These are phyloP conservation scores for Fraxinus cuspidata DNA, from an alignment of 257 asterid genomes.

Conservation along the genomic window DNA sequence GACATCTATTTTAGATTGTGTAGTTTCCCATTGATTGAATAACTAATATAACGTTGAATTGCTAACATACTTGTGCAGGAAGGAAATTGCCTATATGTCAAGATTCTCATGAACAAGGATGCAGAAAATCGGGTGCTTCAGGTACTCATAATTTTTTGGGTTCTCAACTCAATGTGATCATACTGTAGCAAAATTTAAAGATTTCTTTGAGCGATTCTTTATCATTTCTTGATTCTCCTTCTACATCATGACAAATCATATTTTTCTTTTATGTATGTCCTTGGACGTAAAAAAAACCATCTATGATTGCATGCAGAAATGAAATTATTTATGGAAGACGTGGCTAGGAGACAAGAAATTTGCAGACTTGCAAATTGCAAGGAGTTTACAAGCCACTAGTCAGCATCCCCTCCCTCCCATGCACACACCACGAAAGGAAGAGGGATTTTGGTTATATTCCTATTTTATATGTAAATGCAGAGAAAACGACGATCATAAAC, in stretches of 20 bases:
- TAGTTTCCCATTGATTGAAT: constrained; percentile 13
- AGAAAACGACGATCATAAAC: neutral
- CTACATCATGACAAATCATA: neutral
- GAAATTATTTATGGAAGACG: neutral
- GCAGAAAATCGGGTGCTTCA: constrained; percentile 65
- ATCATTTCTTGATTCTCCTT: neutral
- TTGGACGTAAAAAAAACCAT: neutral
- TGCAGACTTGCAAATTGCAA: neutral
- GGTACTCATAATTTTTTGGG: constrained; percentile 40
- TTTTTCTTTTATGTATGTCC: neutral
- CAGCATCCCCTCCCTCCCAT: neutral
- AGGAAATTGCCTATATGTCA: constrained; percentile 58
- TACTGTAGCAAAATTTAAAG: neutral
- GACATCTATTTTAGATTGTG: constrained; percentile 3
- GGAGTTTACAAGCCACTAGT: neutral
- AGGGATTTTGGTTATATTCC: neutral
- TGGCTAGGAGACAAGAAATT: neutral
- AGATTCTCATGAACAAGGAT: constrained; percentile 71
- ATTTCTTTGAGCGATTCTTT: neutral
- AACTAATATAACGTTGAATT: constrained; percentile 19
- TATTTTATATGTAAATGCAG: neutral
- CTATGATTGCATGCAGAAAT: neutral
- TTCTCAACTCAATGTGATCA: constrained; percentile 1
- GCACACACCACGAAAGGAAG: neutral
- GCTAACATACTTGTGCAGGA: constrained; percentile 53